Evolutionary conservation across 129 eudicot species (phyloP).

Genomic region (Artemisia argyi): DNA sequence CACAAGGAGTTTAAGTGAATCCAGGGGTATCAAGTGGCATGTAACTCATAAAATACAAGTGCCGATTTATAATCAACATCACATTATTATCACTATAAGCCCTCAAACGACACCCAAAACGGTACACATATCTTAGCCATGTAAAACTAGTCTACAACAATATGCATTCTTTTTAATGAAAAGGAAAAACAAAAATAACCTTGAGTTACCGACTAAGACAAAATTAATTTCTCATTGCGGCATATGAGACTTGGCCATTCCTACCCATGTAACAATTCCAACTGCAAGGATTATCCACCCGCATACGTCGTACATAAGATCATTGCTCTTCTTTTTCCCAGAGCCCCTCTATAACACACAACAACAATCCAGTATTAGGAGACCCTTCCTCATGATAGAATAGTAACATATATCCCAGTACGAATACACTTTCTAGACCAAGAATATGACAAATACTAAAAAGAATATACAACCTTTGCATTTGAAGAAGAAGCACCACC

Average conservation of each 20-base stretch:
- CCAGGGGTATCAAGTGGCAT: neutral
- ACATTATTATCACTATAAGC: slow-evolving; percentile 2
- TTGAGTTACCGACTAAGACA: neutral
- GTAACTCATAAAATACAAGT: neutral
- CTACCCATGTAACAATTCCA: slow-evolving; percentile 50
- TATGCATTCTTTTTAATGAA: neutral
- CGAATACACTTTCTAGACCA: neutral
- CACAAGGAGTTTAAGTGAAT: too few species aligned
- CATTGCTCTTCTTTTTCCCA: slow-evolving; percentile 42
- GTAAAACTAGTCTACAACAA: slow-evolving; percentile 6
- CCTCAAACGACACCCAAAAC: neutral
- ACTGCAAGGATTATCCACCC: slow-evolving; percentile 64
- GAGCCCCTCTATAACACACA: slow-evolving; percentile 33
- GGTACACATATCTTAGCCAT: neutral
- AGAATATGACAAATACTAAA: neutral
- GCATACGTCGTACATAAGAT: slow-evolving; percentile 50
- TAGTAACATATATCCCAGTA: neutral
- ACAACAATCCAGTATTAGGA: slow-evolving; percentile 15
- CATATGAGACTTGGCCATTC: slow-evolving; percentile 48
- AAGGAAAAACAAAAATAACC: neutral
- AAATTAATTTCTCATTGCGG: slow-evolving; percentile 35
- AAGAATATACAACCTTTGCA: slow-evolving; percentile 35
- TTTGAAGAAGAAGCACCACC: slow-evolving; percentile 33
- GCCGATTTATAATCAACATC: neutral
- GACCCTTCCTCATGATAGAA: neutral